Evolutionary conservation across 1,284 basidiomycete genomes (phyloP).

Genomic region (Sanghuangporus sanghuang): DNA sequence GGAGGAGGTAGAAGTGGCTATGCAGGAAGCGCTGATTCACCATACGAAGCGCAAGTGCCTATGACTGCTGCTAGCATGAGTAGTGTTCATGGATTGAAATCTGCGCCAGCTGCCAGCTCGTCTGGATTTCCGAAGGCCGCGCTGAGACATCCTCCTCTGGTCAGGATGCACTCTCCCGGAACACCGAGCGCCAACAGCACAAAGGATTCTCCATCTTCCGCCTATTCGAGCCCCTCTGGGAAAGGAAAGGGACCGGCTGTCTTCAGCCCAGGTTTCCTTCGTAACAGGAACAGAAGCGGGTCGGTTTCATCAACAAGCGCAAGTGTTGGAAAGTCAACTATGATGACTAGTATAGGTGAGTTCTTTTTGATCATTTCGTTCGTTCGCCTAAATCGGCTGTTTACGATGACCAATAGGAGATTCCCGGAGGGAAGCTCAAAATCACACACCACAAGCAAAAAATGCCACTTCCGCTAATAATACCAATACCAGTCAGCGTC

Average conservation of each 20-base stretch:
- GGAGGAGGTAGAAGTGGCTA: neutral
- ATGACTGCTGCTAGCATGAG: slow-evolving; percentile 9
- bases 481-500: neutral
- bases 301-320: neutral
- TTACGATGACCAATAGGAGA: no score
- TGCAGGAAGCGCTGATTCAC: neutral
- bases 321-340: neutral
- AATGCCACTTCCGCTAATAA: neutral
- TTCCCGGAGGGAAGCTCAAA: neutral
- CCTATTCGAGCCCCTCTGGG: neutral
- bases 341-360: neutral
- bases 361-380: no score
- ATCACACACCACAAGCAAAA: neutral
- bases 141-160: neutral
- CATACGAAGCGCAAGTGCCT: neutral
- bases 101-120: neutral
- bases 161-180: neutral
- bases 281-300: neutral
- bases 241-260: neutral
- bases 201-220: neutral
- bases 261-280: neutral
- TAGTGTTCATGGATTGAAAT: neutral
- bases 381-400: neutral
- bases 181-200: neutral
- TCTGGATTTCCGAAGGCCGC: neutral